phyloP scores from a whole-genome alignment of 1,139 yeast species.

The Diutina neorugosa region DNA sequence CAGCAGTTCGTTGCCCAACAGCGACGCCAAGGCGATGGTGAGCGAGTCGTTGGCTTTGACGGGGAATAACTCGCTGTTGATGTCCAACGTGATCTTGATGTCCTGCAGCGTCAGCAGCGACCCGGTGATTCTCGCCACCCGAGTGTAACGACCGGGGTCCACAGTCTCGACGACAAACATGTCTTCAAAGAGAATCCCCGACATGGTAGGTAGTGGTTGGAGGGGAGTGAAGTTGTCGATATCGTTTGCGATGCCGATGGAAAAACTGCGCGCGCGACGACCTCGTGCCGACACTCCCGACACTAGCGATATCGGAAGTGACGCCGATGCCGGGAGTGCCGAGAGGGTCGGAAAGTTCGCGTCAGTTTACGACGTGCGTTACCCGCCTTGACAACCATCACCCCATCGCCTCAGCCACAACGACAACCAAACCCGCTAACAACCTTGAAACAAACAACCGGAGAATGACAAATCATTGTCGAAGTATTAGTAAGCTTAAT shows the following conservation, averaged over 20 bases:
- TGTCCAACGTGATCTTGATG: slow-evolving; percentile 76
- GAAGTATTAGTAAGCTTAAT: too few relatives aligned
- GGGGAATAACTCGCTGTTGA: slow-evolving; percentile 89
- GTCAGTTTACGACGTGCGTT: neutral
- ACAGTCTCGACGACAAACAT: slow-evolving; percentile 78
- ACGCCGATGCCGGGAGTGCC: neutral
- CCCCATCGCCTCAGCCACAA: neutral
- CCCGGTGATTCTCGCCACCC: slow-evolving; percentile 83
- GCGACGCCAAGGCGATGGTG: slow-evolving; percentile 80
- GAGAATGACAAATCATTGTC: too few relatives aligned
- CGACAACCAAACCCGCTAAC: too few relatives aligned
- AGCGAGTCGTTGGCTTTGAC: slow-evolving; percentile 66
- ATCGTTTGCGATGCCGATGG: neutral
- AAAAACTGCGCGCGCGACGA: too few relatives aligned
- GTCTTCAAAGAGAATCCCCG: slow-evolving; percentile 85
- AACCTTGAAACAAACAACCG: too few relatives aligned
- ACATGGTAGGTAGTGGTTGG: slow-evolving; percentile 28
- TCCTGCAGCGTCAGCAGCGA: slow-evolving; percentile 77
- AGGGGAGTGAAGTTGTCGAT: neutral
- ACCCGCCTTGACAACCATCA: neutral
- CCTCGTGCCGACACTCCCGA: neutral
- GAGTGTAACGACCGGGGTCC: slow-evolving; percentile 86
- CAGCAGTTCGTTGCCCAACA: slow-evolving; percentile 50
- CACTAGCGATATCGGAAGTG: neutral
- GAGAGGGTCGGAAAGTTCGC: neutral